phyloP scores from a whole-genome alignment of 2,329 filamentous ascomycete species.

The Tolypocladium tundrense region DNA sequence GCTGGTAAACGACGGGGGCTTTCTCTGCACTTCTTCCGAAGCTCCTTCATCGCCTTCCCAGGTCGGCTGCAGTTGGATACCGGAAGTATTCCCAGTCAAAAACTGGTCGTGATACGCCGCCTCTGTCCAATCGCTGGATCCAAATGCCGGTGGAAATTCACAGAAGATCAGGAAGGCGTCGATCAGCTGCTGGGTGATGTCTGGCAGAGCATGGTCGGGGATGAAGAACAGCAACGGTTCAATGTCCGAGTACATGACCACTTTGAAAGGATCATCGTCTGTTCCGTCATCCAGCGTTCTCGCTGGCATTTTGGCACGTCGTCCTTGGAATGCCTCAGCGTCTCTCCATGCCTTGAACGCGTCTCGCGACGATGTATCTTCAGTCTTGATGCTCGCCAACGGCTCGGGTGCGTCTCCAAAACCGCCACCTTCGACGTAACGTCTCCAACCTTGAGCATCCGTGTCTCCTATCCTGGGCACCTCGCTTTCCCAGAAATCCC shows the following conservation, averaged over 20 bases:
- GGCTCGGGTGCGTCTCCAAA: constrained; percentile 31
- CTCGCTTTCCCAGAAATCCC: constrained; percentile 83
- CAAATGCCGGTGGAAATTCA: constrained; percentile 44
- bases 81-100: constrained; percentile 6
- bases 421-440: constrained; percentile 30
- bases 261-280: constrained; percentile 73
- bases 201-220: constrained; percentile 23
- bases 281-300: constrained; percentile 63
- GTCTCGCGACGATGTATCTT: constrained; percentile 23
- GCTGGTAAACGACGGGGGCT: constrained; percentile 18
- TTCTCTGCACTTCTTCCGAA: constrained; percentile 12
- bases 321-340: constrained; percentile 41
- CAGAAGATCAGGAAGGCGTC: constrained; percentile 64
- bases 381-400: constrained; percentile 3
- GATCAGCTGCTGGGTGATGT: constrained; percentile 39
- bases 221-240: constrained; percentile 48
- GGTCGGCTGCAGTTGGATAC: neutral
- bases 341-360: constrained; percentile 40
- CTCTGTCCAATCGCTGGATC: constrained; percentile 16
- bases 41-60: constrained; percentile 5
- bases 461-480: constrained; percentile 66
- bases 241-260: constrained; percentile 73
- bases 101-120: constrained; percentile 20
- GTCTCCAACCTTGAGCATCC: constrained; percentile 59
- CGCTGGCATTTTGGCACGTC: constrained; percentile 50